Conservation (phyloP, 2,329 filamentous ascomycete genomes). For the Monosporascus cannonballus region DNA sequence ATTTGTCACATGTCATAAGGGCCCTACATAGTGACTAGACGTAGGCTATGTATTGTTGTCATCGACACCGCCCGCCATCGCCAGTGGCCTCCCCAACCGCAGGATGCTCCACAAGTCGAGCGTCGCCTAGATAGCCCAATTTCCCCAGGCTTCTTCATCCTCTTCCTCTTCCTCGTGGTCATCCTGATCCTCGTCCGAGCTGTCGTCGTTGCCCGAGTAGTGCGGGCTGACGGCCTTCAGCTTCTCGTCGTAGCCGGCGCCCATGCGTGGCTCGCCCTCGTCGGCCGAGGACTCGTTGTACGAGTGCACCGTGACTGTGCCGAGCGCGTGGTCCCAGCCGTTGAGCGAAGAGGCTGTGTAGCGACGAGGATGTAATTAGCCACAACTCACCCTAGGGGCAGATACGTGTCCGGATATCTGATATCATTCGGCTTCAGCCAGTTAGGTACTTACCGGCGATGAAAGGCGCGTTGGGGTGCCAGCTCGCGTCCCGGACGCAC, state of each 20-base stretch:
- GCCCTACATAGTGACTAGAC: no score
- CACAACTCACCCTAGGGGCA: no score
- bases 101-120: not conserved
- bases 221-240: slow-evolving; percentile 35
- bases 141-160: slow-evolving; percentile 1
- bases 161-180: slow-evolving; percentile 10
- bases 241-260: slow-evolving; percentile 54
- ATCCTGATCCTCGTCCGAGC: slow-evolving; percentile 4
- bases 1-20: no score
- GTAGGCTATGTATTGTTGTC: no score
- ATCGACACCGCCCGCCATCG: not conserved
- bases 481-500: slow-evolving; percentile 80
- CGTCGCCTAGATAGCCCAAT: not conserved
- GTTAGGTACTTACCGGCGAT: slow-evolving; percentile 50
- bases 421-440: no score
- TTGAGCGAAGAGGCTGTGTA: slow-evolving; percentile 72
- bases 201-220: not conserved
- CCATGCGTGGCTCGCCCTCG: slow-evolving; percentile 55
- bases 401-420: no score
- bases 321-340: slow-evolving; percentile 64
- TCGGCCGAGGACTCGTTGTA: slow-evolving; percentile 66
- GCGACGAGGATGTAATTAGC: slow-evolving; percentile 3
- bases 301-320: slow-evolving; percentile 71
- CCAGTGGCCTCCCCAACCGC: not conserved
- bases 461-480: slow-evolving; percentile 81